Conservation (phyloP, 2,329 filamentous ascomycete genomes). For the Fusarium hostae region DNA sequence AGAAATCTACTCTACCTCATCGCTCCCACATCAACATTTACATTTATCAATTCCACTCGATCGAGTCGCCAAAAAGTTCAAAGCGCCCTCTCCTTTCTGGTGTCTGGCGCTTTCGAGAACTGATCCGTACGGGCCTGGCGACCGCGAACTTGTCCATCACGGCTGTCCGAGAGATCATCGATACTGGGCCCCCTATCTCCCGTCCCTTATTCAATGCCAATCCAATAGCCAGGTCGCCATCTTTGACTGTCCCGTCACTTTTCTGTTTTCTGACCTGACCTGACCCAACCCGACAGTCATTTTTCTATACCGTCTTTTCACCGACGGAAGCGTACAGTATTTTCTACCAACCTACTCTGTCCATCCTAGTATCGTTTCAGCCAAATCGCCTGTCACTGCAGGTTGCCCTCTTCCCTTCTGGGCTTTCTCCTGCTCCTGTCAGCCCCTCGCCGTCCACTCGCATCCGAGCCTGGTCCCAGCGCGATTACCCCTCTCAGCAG, state of each 20-base stretch:
- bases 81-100: neutral
- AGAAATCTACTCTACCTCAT: neutral
- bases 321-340: neutral
- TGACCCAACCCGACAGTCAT: constrained; percentile 3
- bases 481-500: constrained; percentile 34
- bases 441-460: constrained; percentile 39
- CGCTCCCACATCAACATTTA: constrained; percentile 12
- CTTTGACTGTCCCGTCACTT: constrained; percentile 21
- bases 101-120: neutral
- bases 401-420: constrained; percentile 1
- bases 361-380: constrained; percentile 27
- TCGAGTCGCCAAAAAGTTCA: neutral
- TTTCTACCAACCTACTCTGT: constrained; percentile 10
- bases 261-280: constrained; percentile 5
- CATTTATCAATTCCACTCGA: neutral
- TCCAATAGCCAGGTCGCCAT: neutral
- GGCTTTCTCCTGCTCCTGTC: constrained; percentile 21
- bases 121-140: neutral
- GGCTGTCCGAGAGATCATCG: constrained; percentile 7
- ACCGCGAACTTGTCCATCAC: constrained; percentile 3
- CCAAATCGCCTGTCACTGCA: constrained; percentile 27
- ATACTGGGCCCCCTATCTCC: constrained; percentile 3
- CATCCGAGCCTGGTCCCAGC: constrained; percentile 36
- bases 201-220: neutral
- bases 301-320: constrained; percentile 35